Conservation (phyloP, 2,329 filamentous ascomycete species). For the Exophiala xenobiotica region DNA sequence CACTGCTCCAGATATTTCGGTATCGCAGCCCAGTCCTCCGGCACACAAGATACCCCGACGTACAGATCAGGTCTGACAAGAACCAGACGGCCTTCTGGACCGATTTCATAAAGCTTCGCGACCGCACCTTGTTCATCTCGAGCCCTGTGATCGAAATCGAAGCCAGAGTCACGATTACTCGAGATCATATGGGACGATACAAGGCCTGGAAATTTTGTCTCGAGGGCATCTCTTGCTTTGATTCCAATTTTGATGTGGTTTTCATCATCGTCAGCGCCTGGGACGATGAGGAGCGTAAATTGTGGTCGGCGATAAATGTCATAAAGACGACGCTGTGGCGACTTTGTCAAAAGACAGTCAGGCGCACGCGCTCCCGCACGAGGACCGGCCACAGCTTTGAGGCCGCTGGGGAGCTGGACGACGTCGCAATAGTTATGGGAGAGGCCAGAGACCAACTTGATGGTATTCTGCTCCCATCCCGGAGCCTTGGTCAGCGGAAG, state of each 20-base stretch:
- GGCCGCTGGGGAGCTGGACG: neutral
- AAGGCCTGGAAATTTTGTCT: neutral
- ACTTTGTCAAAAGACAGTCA: neutral
- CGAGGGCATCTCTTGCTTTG: neutral
- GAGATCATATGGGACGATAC: neutral
- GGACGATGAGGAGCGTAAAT: neutral
- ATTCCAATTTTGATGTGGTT: too few relatives aligned
- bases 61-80: slow-evolving; percentile 1
- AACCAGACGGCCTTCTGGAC: neutral
- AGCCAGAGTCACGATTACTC: neutral
- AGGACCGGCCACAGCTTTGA: neutral
- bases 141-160: slow-evolving; percentile 1
- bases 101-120: neutral
- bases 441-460: slow-evolving; percentile 1
- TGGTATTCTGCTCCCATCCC: neutral
- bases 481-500: neutral
- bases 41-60: neutral
- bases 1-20: slow-evolving; percentile 2
- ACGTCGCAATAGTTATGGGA: slow-evolving; percentile 3
- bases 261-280: neutral
- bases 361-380: neutral
- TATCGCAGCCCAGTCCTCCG: neutral
- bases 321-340: slow-evolving; percentile 3
- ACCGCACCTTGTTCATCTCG: neutral
- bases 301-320: slow-evolving; percentile 1